These are phyloP conservation scores for Grigorovia humatica DNA, from an alignment of 805 yeast species.

Conservation along the genomic window DNA sequence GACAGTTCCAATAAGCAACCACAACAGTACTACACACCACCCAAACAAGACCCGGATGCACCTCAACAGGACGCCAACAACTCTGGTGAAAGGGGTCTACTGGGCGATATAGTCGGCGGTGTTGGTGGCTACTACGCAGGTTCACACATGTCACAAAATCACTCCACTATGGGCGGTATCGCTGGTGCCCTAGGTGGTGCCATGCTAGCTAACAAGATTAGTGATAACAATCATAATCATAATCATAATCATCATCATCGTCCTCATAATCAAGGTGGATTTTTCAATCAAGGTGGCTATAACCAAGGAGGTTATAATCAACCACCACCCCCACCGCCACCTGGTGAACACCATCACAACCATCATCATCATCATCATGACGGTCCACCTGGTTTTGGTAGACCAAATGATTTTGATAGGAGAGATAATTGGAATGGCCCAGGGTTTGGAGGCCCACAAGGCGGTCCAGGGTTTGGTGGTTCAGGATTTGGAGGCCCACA, in stretches of 20 bases:
- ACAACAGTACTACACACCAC: not conserved
- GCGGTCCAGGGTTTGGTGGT: conserved; percentile 7
- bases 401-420: conserved; percentile 4
- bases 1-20: conserved; percentile 33
- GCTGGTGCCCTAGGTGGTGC: conserved; percentile 51
- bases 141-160: conserved; percentile 25
- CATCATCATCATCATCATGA: not conserved
- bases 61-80: conserved; percentile 18
- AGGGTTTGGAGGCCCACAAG: conserved; percentile 6
- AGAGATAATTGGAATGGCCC: not conserved
- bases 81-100: not conserved
- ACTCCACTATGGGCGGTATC: conserved; percentile 33
- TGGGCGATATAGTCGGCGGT: conserved; percentile 34
- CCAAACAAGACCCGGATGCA: conserved; percentile 7
- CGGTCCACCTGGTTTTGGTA: conserved; percentile 3
- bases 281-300: not conserved
- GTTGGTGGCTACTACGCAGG: conserved; percentile 47
- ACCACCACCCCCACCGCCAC: not conserved
- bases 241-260: conserved; percentile 4
- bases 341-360: not conserved
- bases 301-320: not conserved
- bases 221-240: conserved; percentile 30
- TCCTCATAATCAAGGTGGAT: not conserved
- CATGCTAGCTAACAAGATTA: conserved; percentile 40
- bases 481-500: conserved; percentile 4